Base-by-base conservation (phyloP, 805 yeast species). In the Yarrowia bubula region DNA sequence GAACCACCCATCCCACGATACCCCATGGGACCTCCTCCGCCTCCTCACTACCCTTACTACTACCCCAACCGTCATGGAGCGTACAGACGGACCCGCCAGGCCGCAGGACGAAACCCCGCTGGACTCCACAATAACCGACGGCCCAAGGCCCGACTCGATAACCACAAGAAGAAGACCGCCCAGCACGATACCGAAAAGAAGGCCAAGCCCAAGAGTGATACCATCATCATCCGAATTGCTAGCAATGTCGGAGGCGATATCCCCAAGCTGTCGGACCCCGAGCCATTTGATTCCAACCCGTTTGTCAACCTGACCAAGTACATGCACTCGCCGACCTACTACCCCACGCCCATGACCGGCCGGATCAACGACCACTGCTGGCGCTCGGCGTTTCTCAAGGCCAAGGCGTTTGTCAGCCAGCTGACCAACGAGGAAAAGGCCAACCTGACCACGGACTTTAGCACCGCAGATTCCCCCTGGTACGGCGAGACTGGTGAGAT, bases 381-480 rank as follows among this genome's bases (percentile, higher is more conserved):
- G 90, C 81, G 78, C 67, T 78, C 77, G 14, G 88, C 89, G 1
- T 84, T 79, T 71, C 80, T 78, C 15, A 81, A 81, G 64, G 89
- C 88, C 1, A 75, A 83, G 66, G 81, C 78, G 65, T 71, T 85
- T 35, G 87, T 85, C 15, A 81, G 81, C 64, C 81, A 81, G 67
- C 81, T 86, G 84, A 78, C 87, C 4, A 79, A 82, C 42, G 74
- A 79, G 15, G 89, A 86, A 70, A 85, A 84, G 69, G 87, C 84
- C 32, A 85, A 85, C 70, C 73, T 85, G 58, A 85, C 88, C 7
- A 82, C 87, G 3, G 89, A 88, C 15, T 83, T 84, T 13, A 86
- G 86, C 17, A 58, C 64, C 11, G 11, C 51, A 9, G 64, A 58
- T 10, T 33, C 51, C 33, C 64, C 50, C 13, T 44, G 50, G 50